These are phyloP conservation scores for Lachancea sp. DNA, from an alignment of 805 yeast genomes.

Conservation along the genomic window DNA sequence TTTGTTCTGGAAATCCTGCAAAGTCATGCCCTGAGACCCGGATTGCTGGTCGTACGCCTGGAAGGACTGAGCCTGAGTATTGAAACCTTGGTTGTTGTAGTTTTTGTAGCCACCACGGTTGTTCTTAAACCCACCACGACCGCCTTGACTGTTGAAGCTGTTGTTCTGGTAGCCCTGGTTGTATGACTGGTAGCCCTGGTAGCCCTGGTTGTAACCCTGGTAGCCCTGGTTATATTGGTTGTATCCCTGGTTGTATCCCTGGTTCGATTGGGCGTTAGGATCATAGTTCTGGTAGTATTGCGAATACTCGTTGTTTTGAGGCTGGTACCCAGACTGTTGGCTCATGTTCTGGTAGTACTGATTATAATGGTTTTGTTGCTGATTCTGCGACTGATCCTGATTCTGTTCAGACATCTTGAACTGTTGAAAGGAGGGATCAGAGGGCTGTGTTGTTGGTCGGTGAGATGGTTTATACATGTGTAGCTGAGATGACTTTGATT, in stretches of 20 bases:
- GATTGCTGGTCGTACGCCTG: slow-evolving; percentile 11
- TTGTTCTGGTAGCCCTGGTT: slow-evolving; percentile 18
- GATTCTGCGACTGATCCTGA: slow-evolving; percentile 23
- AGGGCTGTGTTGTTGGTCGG: background rate
- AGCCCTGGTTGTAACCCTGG: slow-evolving; percentile 14
- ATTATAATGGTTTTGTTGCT: slow-evolving; percentile 23
- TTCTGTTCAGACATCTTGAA: slow-evolving; percentile 16
- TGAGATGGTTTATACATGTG: background rate
- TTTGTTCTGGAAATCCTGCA: slow-evolving; percentile 77
- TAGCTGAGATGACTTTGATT: background rate
- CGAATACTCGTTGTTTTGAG: slow-evolving; percentile 17
- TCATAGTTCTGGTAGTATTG: slow-evolving; percentile 24
- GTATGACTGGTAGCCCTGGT: slow-evolving; percentile 21
- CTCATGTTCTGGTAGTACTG: slow-evolving; percentile 21
- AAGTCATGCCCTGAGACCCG: slow-evolving; percentile 53
- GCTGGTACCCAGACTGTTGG: slow-evolving; percentile 20
- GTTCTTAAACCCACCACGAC: slow-evolving; percentile 11
- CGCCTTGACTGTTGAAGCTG: slow-evolving; percentile 1
- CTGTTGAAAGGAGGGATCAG: background rate
- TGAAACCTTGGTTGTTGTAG: slow-evolving; percentile 20
- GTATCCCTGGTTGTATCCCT: slow-evolving; percentile 20
- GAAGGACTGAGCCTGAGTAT: slow-evolving; percentile 13
- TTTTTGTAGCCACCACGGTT: slow-evolving; percentile 13
- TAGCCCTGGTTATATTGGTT: slow-evolving; percentile 20
- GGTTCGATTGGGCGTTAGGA: slow-evolving; percentile 23